A percentile compares a stretch with the other conserved stretches of the same genome.
Conservation (phyloP, 176 grass and related monocot species). For the Typha latifolia region DNA sequence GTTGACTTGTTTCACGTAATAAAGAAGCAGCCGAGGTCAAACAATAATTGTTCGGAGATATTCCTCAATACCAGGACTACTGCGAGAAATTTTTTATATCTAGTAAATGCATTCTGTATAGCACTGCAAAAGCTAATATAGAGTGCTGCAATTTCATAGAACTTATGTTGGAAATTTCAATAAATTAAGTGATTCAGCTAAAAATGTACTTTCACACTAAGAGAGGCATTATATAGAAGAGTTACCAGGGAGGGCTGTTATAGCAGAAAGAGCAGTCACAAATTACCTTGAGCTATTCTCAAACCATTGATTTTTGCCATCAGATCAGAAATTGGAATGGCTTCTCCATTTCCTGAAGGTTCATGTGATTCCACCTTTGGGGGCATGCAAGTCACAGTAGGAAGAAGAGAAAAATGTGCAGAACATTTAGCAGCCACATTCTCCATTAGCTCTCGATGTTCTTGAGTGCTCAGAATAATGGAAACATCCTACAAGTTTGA, state of each 20-base stretch:
- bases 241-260: background rate
- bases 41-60: too few species aligned
- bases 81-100: too few species aligned
- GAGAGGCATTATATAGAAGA: background rate
- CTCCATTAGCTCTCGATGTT: constrained; percentile 64
- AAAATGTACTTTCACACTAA: background rate
- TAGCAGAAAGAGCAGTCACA: background rate
- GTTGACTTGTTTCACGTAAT: too few species aligned
- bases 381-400: constrained; percentile 42
- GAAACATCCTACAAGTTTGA: constrained; percentile 64
- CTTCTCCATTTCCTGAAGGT: constrained; percentile 27
- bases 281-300: constrained; percentile 25
- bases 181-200: background rate
- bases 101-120: too few species aligned
- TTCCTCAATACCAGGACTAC: too few species aligned
- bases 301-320: constrained; percentile 46
- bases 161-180: background rate
- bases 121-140: too few species aligned
- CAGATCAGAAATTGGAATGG: constrained; percentile 38
- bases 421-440: constrained; percentile 77
- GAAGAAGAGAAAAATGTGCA: constrained; percentile 64
- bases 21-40: too few species aligned
- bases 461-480: constrained; percentile 81
- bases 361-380: constrained; percentile 31
- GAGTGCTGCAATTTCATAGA: too few species aligned